phyloP scores from a whole-genome alignment of 1,284 basidiomycete species.

The Marasmius oreades region DNA sequence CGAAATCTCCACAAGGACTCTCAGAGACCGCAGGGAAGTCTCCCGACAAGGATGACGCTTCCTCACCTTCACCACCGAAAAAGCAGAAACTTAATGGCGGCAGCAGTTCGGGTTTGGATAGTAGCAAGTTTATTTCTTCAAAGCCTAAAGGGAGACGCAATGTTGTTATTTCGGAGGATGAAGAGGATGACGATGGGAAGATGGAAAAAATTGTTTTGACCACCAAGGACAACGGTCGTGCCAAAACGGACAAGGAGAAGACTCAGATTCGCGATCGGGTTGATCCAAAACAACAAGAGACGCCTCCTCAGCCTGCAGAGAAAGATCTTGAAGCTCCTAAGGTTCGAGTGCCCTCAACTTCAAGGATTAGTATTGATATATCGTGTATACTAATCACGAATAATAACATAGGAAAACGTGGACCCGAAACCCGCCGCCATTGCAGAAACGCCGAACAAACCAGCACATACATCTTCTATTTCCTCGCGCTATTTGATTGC shows the following conservation, averaged over 20 bases:
- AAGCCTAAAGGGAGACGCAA: conserved; percentile 1
- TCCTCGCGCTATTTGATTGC: conserved; percentile 38
- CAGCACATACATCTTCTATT: conserved; percentile 17
- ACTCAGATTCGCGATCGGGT: not conserved
- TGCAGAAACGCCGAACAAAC: conserved; percentile 11
- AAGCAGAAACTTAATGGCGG: not conserved
- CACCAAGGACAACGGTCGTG: not conserved
- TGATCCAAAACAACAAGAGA: not conserved
- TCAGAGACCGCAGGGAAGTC: not conserved
- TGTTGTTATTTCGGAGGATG: conserved; percentile 9
- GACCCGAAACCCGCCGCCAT: conserved; percentile 7
- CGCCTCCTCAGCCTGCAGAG: conserved; percentile 2
- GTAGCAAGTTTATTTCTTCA: not conserved
- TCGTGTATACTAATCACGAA: too few species aligned
- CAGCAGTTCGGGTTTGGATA: too few species aligned
- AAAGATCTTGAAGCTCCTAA: not conserved
- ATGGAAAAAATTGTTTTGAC: not conserved
- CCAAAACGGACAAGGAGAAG: not conserved
- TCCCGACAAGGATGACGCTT: not conserved
- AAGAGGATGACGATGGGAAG: not conserved
- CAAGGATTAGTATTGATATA: too few species aligned
- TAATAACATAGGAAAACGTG: conserved; percentile 23
- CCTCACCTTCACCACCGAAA: conserved; percentile 2
- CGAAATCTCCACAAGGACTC: not conserved
- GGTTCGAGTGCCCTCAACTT: not conserved